Percentiles rank a stretch among this genome's conserved stretches.
These are phyloP conservation scores for Kazachstania viticola DNA, from an alignment of 805 yeast genomes.

Conservation along the genomic window DNA sequence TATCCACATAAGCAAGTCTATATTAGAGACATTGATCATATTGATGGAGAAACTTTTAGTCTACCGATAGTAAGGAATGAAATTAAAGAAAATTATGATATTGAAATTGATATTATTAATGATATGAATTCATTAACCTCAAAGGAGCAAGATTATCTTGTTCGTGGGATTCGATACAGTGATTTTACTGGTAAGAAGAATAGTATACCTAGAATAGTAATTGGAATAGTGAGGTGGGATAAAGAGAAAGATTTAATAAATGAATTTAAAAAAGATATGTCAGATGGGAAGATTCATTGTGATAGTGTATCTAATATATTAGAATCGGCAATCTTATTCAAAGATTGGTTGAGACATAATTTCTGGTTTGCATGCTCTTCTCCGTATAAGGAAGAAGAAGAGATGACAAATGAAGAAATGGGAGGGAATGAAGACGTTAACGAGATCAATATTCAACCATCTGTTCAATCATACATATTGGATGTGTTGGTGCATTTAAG, in stretches of 20 bases:
- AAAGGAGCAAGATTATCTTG: constrained; percentile 10
- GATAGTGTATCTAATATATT: too few species aligned
- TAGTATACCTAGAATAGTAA: too few species aligned
- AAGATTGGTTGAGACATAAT: neutral
- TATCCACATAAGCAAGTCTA: too few species aligned
- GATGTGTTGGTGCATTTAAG: constrained; percentile 47
- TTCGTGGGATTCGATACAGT: too few species aligned
- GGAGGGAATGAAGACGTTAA: constrained; percentile 2
- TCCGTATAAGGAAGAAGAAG: neutral
- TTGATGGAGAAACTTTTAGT: too few species aligned
- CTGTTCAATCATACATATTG: constrained; percentile 35
- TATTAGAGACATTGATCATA: too few species aligned
- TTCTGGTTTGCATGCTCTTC: neutral
- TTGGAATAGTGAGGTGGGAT: constrained; percentile 3
- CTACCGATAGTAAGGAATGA: too few species aligned
- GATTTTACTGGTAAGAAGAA: too few species aligned
- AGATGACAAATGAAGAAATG: neutral
- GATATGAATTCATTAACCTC: constrained; percentile 8
- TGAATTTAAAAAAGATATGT: too few species aligned
- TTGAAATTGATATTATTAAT: constrained; percentile 6
- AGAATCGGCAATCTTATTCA: too few species aligned
- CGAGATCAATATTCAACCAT: constrained; percentile 3
- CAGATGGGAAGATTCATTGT: too few species aligned
- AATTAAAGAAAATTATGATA: neutral
- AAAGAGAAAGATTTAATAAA: too few species aligned